Evolutionary conservation across 495 filamentous ascomycete genomes (phyloP).

Genomic region (Daldinia decipiens): DNA sequence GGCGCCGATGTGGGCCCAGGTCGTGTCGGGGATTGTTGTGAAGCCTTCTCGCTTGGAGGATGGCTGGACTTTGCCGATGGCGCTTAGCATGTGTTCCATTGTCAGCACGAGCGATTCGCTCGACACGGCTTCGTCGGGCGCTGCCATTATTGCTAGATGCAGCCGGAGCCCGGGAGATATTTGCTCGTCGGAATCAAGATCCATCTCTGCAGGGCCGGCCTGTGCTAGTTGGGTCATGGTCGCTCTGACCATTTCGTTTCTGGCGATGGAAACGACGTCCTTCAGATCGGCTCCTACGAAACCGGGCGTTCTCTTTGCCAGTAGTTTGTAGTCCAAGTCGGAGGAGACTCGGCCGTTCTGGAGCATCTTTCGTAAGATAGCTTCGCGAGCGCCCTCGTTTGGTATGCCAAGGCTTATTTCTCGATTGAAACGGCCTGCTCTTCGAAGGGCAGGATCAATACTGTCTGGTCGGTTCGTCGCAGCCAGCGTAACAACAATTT

Average conservation of each 20-base stretch:
- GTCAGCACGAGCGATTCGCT: slow-evolving; percentile 58
- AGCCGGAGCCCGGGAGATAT: slow-evolving; percentile 38
- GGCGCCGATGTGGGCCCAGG: slow-evolving; percentile 93
- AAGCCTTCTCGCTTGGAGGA: slow-evolving; percentile 96
- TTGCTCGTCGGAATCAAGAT: slow-evolving; percentile 39
- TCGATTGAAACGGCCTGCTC: slow-evolving; percentile 87
- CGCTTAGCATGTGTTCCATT: slow-evolving; percentile 58
- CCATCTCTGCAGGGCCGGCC: slow-evolving; percentile 33
- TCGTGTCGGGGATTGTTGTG: slow-evolving; percentile 95
- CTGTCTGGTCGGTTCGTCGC: slow-evolving; percentile 94
- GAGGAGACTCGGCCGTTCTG: slow-evolving; percentile 72
- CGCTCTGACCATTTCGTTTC: slow-evolving; percentile 71
- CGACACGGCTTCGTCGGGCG: slow-evolving; percentile 53
- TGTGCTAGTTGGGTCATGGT: slow-evolving; percentile 58
- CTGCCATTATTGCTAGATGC: slow-evolving; percentile 41
- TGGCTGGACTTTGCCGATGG: slow-evolving; percentile 87
- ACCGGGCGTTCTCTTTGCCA: slow-evolving; percentile 90
- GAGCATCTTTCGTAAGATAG: slow-evolving; percentile 83
- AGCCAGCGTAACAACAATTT: slow-evolving; percentile 91
- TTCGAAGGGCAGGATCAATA: slow-evolving; percentile 84
- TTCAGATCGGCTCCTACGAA: slow-evolving; percentile 96
- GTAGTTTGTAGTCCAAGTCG: slow-evolving; percentile 78
- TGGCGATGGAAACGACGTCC: slow-evolving; percentile 79
- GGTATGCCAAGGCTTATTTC: slow-evolving; percentile 98
- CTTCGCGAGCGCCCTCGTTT: slow-evolving; percentile 81